Percentiles rank a stretch among this genome's conserved stretches.
These are phyloP conservation scores for Zostera marina DNA, from an alignment of 116 monocot genomes.

Conservation along the genomic window DNA sequence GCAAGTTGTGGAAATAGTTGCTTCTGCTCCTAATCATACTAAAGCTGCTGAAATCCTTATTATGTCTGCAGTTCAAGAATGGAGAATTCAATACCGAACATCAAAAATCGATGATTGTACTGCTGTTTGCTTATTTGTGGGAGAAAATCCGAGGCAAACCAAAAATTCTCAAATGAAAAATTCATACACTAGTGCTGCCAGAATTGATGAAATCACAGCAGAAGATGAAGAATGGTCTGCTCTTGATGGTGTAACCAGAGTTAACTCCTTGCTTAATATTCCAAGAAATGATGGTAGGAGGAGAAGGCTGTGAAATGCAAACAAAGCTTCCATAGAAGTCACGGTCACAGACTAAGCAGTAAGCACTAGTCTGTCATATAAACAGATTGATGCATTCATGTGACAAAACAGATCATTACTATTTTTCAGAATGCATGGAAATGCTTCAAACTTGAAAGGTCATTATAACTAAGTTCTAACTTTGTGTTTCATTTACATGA, in stretches of 20 bases:
- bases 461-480: too few species aligned
- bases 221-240: slow-evolving; percentile 87
- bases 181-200: background rate
- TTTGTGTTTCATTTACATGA: too few species aligned
- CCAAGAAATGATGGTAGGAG: slow-evolving; percentile 35
- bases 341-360: too few species aligned
- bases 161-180: slow-evolving; percentile 2
- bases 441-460: too few species aligned
- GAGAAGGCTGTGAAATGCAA: slow-evolving; percentile 15
- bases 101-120: slow-evolving; percentile 68
- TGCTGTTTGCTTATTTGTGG: slow-evolving; percentile 40
- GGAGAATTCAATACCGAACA: slow-evolving; percentile 43
- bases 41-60: slow-evolving; percentile 53
- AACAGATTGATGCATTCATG: too few species aligned
- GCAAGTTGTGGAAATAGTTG: slow-evolving; percentile 52
- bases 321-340: too few species aligned
- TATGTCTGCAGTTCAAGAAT: slow-evolving; percentile 44
- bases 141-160: background rate
- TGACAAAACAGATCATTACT: too few species aligned
- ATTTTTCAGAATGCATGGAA: too few species aligned
- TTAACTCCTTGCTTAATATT: slow-evolving; percentile 57
- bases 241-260: slow-evolving; percentile 66
- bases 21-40: slow-evolving; percentile 39
- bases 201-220: slow-evolving; percentile 21
- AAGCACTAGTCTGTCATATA: too few species aligned